Evolutionary conservation across 495 filamentous ascomycete species (phyloP), one percentile per base, ranked within the genome.

Genomic region (Penicilliopsis zonata): DNA sequence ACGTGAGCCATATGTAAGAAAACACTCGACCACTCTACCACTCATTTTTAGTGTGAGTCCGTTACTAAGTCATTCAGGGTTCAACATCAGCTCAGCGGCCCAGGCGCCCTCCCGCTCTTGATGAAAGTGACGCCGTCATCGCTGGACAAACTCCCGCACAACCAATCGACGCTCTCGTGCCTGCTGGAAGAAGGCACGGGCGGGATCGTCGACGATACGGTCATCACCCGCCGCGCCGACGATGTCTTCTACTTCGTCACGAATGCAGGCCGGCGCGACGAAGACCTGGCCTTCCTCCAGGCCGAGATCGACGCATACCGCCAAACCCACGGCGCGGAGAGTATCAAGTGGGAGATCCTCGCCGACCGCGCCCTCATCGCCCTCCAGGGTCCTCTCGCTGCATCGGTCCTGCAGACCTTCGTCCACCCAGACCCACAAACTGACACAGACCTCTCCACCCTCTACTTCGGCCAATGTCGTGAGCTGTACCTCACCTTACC

Each of bases 131-230:
- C 85, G 9, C 90, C 90, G 2, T 72, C 76, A 1, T 72, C 71
- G 5, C 49, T 85, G 14, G 57, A 67, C 14, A 57, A 59, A 21
- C 63, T 86, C 30, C 43, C 51, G 12, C 54, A 57, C 9, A 68
- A 80, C 59, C 58, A 68, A 31, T 83, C 78, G 31, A 88, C 82
- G 2, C 70, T 98, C 2, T 87, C 80, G 5, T 75, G 73, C n/a
- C 61, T 98, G 13, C 64, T 98, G 18, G 76, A 77, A 44, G 74
- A 77, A 3, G 64, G 62, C 0, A 88, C 80, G 0, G 90, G 90
- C 20, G 88, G 90, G 10, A 94, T 96, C 38, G 72, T 94, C 17
- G 90, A 98, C 47, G 90, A 98, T 55, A 81, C 78, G 5, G 79
- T 98, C 34, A 78, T 98, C 44, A 92, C 86, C 13, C 63, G 78